Conservation (phyloP, 2,329 filamentous ascomycete genomes). For the Paecilomyces niveus region DNA sequence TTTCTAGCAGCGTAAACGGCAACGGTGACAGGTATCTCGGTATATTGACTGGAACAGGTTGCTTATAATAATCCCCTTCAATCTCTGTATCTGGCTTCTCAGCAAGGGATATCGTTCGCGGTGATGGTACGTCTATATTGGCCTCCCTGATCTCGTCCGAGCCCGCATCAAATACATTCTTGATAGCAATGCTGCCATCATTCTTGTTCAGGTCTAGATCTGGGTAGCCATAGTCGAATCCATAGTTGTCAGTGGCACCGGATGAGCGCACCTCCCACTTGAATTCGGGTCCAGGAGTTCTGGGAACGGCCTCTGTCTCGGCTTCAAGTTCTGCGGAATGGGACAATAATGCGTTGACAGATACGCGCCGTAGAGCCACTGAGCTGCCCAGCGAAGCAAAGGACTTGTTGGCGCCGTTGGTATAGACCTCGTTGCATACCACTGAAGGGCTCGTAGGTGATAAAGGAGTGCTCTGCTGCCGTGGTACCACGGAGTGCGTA, state of each 20-base stretch:
- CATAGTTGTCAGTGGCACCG: constrained; percentile 46
- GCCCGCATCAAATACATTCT: constrained; percentile 7
- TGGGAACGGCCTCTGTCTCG: constrained; percentile 3
- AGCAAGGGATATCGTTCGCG: constrained; percentile 2
- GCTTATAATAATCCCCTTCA: constrained; percentile 61
- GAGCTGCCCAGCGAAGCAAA: constrained; percentile 8
- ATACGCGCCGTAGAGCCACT: constrained; percentile 48
- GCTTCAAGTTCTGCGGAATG: constrained; percentile 36
- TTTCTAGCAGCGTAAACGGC: constrained; percentile 54
- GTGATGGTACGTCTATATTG: background rate
- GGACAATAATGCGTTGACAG: constrained; percentile 59
- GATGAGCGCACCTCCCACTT: constrained; percentile 26
- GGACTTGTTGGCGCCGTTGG: background rate
- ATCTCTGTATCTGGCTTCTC: constrained; percentile 41
- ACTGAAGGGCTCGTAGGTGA: background rate
- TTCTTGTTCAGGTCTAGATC: constrained; percentile 66
- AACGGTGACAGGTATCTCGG: constrained; percentile 51
- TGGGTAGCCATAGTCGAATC: constrained; percentile 62
- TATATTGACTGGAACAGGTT: constrained; percentile 59
- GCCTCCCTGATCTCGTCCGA: constrained; percentile 8
- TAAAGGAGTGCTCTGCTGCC: background rate
- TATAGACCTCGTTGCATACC: background rate
- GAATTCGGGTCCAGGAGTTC: constrained; percentile 14
- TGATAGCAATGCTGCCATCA: constrained; percentile 51
- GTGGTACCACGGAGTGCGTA: background rate